A percentile compares a stretch with the other conserved stretches of the same genome.
These are phyloP conservation scores for Taiozyma sp. DNA, from an alignment of 1,139 yeast species.

Conservation along the genomic window DNA sequence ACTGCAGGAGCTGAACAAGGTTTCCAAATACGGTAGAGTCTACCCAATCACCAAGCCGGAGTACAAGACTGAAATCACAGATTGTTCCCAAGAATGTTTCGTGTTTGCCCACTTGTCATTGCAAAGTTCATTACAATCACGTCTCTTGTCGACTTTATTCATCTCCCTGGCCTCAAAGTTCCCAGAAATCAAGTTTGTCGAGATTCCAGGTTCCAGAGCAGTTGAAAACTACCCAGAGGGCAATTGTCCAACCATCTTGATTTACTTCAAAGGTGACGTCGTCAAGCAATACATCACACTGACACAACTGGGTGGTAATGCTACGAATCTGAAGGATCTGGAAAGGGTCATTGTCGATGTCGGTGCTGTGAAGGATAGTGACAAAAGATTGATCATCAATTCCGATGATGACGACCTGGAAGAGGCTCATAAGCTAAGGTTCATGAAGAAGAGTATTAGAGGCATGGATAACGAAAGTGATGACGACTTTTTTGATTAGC, in stretches of 20 bases:
- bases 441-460: conserved; percentile 51
- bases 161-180: conserved; percentile 49
- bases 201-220: conserved; percentile 84
- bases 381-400: conserved; percentile 60
- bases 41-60: conserved; percentile 81
- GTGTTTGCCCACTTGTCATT: conserved; percentile 80
- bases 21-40: conserved; percentile 73
- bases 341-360: conserved; percentile 64
- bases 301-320: conserved; percentile 79
- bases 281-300: conserved; percentile 76
- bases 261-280: conserved; percentile 74
- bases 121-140: conserved; percentile 67
- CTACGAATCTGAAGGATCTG: conserved; percentile 61
- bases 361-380: conserved; percentile 61
- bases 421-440: conserved; percentile 46
- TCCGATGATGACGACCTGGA: conserved; percentile 51
- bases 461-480: conserved; percentile 37
- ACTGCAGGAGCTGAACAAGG: conserved; percentile 53
- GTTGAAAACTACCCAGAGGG: conserved; percentile 87
- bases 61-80: conserved; percentile 80
- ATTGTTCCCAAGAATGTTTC: conserved; percentile 54
- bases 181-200: conserved; percentile 86
- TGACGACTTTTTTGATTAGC: conserved; percentile 30
- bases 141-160: conserved; percentile 58
- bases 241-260: conserved; percentile 86